Base-by-base conservation (phyloP, 164 flowering plant species). In the Piper betle region DNA sequence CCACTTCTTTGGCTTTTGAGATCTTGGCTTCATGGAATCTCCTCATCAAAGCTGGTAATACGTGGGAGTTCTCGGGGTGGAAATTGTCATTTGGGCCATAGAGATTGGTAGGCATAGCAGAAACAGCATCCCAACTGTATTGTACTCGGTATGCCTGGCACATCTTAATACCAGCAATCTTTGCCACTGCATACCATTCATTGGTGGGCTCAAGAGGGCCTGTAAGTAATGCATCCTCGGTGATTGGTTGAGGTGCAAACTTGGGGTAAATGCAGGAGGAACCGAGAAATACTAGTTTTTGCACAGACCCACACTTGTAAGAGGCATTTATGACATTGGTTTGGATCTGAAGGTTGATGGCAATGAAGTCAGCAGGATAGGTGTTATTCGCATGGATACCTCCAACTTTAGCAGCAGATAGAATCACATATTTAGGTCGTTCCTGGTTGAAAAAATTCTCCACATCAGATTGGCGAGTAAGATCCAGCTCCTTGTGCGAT, bases 361-460 rank as follows among this genome's bases (percentile, higher is more conserved):
- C 64, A 62, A 92, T 89, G 78, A 92, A 89, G 18, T 87, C 96
- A 0, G 96, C 98, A 0, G 96, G 96, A 65, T 84, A 92, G 13
- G 96, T 89, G 71, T 75, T 83, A 71, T 92, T 89, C 60, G 98
- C 98, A 64, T 92, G 96, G 72, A 92, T 92, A 2, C 98, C 97
- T 1, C 96, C 98, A 13, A 92, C 98, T 57, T 92, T 92, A 17
- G 96, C 96, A 0, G 98, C 98, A 6, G 97, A 85, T n/a, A 92
- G 76, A 74, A 92, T 82, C 37, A 92, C 96, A 61, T 59, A 83
- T 6, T 64, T 63, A 40, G 98, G 98, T 59, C 73, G 78, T 53
- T 85, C 82, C 18, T 69, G 58, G 18, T 84, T 75, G 71, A 92
- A 92, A 78, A 92, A 89, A 42, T 81, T 57, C 20, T 92, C 91